Evolutionary conservation across 768 basidiomycete species (phyloP), one percentile per base, ranked within the genome.

Genomic region (Tylopilus plumbeoviolaceoides): DNA sequence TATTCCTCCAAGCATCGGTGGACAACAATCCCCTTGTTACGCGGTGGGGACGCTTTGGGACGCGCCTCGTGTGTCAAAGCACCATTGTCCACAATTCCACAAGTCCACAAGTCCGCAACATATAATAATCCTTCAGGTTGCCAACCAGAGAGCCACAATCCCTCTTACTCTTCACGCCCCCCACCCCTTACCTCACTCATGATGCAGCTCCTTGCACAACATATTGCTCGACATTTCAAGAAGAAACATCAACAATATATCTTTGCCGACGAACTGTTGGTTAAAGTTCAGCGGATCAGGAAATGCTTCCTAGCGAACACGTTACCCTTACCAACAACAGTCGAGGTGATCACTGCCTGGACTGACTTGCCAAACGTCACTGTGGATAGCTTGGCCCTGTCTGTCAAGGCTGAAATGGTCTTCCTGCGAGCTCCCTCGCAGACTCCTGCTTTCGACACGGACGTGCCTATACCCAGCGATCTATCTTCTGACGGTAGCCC

Each of bases 31-130:
- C 35, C 39, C 53, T n/a, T 55, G 30, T 50, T 43, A 55, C 31
- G 28, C 39, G 12, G 35, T 39, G 38, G 48, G 50, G 39, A 44
- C 44, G 50, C 51, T 67, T 69, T 23, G 23, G 23, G 23, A 23
- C 5, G 23, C 23, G 23, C 23, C 23, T 23, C 67, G 64, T 67
- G 47, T 31, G 44, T 47, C 63, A 61, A 56, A 63, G 67, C 63
- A 38, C 56, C 54, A 59, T 56, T 52, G 67, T 63, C 64, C 67
- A 69, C 65, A 58, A 23, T 42, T 51, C 57, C 52, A 50, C 50
- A 53, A 27, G 6, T 51, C 57, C 52, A 50, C 50, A 53, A 27
- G 6, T n/a, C 51, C 50, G 41, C 44, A 43, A 17, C 33, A 28
- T 57, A 61, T 69, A 70, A 60, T 5, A 57, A 42, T 20, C 49